Conservation (phyloP, 768 basidiomycete genomes). For the Neoboletus magnificus region DNA sequence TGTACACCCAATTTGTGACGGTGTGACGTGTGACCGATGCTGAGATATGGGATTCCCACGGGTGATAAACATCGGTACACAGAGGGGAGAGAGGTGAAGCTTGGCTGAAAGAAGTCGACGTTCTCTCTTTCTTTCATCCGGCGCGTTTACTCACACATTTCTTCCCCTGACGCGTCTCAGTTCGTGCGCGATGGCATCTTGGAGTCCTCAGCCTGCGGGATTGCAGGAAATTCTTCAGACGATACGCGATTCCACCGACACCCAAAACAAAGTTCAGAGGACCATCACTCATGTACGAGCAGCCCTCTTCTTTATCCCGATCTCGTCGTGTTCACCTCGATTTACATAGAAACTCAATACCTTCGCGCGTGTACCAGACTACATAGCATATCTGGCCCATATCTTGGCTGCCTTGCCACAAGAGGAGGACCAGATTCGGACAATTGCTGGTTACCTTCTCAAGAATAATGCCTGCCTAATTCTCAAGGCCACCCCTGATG, state of each 20-base stretch:
- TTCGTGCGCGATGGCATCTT: constrained; percentile 55
- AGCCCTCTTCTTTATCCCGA: constrained; percentile 17
- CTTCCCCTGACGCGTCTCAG: constrained; percentile 26
- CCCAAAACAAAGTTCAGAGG: constrained; percentile 67
- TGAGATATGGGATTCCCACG: constrained; percentile 35
- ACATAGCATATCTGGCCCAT: constrained; percentile 93
- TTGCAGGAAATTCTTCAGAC: constrained; percentile 91
- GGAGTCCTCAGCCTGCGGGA: constrained; percentile 82
- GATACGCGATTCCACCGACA: constrained; percentile 87
- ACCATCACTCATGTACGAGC: constrained; percentile 74
- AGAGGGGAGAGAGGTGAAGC: constrained; percentile 10
- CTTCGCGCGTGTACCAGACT: constrained; percentile 87
- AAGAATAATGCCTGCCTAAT: constrained; percentile 92
- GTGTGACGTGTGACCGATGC: constrained; percentile 31
- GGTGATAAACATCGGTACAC: constrained; percentile 36
- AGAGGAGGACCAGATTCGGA: constrained; percentile 90
- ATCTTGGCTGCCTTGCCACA: constrained; percentile 77
- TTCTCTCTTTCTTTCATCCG: constrained; percentile 26
- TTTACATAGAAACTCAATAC: constrained; percentile 72
- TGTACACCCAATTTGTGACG: constrained; percentile 1
- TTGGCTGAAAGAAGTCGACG: constrained; percentile 11
- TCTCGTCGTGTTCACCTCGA: constrained; percentile 18
- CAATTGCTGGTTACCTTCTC: constrained; percentile 93
- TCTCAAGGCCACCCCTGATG: constrained; percentile 60
- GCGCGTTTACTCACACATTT: constrained; percentile 27